Evolutionary conservation across 169 alveolate genomes (phyloP).

Genomic region (Prorocentrum cordatum): DNA sequence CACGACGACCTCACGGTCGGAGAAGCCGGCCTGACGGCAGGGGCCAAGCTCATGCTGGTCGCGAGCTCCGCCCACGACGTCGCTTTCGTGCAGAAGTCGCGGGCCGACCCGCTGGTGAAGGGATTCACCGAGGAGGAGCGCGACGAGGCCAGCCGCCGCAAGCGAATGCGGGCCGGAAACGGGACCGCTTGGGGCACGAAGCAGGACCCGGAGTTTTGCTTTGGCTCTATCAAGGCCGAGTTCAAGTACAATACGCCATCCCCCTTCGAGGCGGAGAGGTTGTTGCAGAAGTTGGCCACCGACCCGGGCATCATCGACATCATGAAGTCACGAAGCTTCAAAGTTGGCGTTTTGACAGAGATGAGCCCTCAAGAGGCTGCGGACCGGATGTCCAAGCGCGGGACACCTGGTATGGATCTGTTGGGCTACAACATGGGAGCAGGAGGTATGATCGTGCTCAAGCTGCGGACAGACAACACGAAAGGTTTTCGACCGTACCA

Average conservation of each 20-base stretch:
- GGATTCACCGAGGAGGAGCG: constrained; percentile 61
- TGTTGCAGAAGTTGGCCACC: constrained; percentile 20
- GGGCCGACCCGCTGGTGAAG: constrained; percentile 34
- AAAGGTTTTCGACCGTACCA: constrained; percentile 68
- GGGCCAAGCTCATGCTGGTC: constrained; percentile 34
- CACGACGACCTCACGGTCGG: constrained; percentile 4
- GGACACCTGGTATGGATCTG: constrained; percentile 41
- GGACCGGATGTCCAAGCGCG: constrained; percentile 37
- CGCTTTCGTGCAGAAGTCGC: constrained; percentile 21
- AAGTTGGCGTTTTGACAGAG: constrained; percentile 51
- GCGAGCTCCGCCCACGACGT: constrained; percentile 46
- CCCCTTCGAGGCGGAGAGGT: constrained; percentile 56
- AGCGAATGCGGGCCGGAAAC: constrained; percentile 33
- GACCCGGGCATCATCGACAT: constrained; percentile 68
- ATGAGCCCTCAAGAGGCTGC: constrained; percentile 52
- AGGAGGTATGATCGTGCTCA: constrained; percentile 58
- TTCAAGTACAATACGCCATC: constrained; percentile 68
- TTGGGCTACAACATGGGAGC: constrained; percentile 8
- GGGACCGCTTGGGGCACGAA: constrained; percentile 46
- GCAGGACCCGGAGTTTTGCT: neutral
- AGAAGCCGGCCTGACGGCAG: constrained; percentile 26
- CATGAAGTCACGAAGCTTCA: constrained; percentile 61
- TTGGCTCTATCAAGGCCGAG: constrained; percentile 34
- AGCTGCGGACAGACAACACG: constrained; percentile 53
- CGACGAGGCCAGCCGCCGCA: constrained; percentile 48